Evolutionary conservation across 768 basidiomycete genomes (phyloP).

Genomic region (Boletus bicolor): DNA sequence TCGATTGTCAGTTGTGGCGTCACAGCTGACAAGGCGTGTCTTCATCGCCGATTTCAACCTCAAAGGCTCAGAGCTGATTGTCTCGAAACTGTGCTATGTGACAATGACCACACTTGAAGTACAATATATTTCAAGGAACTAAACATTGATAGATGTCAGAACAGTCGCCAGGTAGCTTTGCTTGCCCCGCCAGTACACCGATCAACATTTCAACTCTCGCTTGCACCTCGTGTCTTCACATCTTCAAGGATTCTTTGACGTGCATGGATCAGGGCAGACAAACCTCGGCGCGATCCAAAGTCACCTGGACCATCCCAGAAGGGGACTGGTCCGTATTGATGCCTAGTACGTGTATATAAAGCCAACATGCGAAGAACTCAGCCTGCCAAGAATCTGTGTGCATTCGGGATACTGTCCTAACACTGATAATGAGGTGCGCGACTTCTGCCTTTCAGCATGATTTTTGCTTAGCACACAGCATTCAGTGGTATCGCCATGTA

Average conservation of each 20-base stretch:
- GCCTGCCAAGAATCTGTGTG: background rate
- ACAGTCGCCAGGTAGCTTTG: constrained; percentile 13
- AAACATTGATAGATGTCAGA: too few relatives aligned
- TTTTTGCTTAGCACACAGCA: background rate
- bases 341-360: background rate
- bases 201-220: background rate
- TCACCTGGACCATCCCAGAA: constrained; percentile 20
- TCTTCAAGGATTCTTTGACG: constrained; percentile 30
- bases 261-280: constrained; percentile 25
- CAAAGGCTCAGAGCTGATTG: too few relatives aligned
- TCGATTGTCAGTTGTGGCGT: too few relatives aligned
- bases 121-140: too few relatives aligned
- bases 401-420: background rate
- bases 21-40: too few relatives aligned
- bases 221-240: constrained; percentile 24
- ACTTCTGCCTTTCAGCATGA: background rate
- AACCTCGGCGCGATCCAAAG: constrained; percentile 25
- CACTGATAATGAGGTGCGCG: background rate
- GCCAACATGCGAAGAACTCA: background rate
- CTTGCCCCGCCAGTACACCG: constrained; percentile 24
- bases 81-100: too few relatives aligned
- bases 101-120: too few relatives aligned
- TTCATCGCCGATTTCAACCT: too few relatives aligned
- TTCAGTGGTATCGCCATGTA: background rate
- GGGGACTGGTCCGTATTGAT: background rate